Percentiles rank a stretch among this genome's conserved stretches.
These are phyloP conservation scores for Cyclotella choctawhatcheeana DNA, from an alignment of 108 stramenopile genomes.

Conservation along the genomic window DNA sequence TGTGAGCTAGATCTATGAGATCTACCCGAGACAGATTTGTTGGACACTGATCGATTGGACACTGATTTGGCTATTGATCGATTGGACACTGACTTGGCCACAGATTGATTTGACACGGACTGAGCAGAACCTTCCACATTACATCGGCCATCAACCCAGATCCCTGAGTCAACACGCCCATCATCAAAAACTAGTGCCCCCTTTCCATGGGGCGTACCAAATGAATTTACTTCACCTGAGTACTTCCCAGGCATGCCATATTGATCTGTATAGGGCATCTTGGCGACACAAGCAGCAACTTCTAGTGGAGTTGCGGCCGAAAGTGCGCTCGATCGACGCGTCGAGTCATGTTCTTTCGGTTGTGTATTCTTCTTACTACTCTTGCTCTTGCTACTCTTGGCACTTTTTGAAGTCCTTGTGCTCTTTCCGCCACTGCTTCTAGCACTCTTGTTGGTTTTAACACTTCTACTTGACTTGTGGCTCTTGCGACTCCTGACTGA, in stretches of 20 bases:
- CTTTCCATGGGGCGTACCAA: slow-evolving; percentile 60
- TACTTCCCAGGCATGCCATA: slow-evolving; percentile 64
- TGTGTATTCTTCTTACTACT: not conserved
- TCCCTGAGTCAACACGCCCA: slow-evolving; percentile 55
- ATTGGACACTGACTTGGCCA: slow-evolving; percentile 6
- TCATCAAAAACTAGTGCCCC: slow-evolving; percentile 65
- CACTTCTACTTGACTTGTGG: slow-evolving; percentile 13
- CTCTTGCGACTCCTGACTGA: slow-evolving; percentile 42
- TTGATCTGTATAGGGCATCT: slow-evolving; percentile 55
- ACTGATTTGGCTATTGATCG: slow-evolving; percentile 8
- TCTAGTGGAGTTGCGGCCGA: not conserved
- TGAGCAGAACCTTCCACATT: not conserved
- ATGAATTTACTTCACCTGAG: slow-evolving; percentile 60
- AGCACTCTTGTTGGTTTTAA: not conserved
- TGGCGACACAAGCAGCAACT: slow-evolving; percentile 27
- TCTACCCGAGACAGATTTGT: not conserved
- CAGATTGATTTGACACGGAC: not conserved
- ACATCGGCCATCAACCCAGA: slow-evolving; percentile 49
- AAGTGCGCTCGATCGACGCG: not conserved
- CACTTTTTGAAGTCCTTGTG: slow-evolving; percentile 12
- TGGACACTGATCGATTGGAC: slow-evolving; percentile 3
- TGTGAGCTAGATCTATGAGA: slow-evolving; percentile 7
- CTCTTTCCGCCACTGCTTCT: slow-evolving; percentile 14
- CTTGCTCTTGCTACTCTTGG: slow-evolving; percentile 24
- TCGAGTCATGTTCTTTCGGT: not conserved